Base-by-base conservation (phyloP, 495 filamentous ascomycete species). In the Elaphomyces granulatus region DNA sequence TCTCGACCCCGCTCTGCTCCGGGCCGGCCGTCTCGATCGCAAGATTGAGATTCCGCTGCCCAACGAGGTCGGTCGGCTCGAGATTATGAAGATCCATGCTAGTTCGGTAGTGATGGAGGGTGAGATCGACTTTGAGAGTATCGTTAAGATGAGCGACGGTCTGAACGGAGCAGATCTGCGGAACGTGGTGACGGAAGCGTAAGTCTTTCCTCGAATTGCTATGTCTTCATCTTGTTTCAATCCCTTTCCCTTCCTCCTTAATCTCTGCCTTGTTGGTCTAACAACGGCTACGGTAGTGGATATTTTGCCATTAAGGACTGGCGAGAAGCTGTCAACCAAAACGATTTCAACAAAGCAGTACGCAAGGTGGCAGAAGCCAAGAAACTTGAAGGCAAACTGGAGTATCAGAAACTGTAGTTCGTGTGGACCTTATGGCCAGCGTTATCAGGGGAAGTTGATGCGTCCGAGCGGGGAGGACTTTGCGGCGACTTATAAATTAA, bases 71-170 rank as follows among this genome's bases (percentile, higher is more conserved):
- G 92, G 92, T 36, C 76, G 92, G 37, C 66, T 99, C 47, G 92
- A 99, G 66, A 95, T 99, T 63, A 67, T 99, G 58, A 99, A 99
- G 76, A 99, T 99, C 45, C 92, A 99, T 55, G 75, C 92, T 9
- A 77, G 75, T 32, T 76, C 80, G 37, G 92, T 96, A 12, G 71
- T 80, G 32, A 73, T 82, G 36, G 90, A 96, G 37, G 90, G 90
- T 6, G 92, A 99, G 46, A 88, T 99, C 56, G 92, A 99, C 62
- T 96, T 92, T 55, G 92, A 99, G 72, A 94, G 86, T 52, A 83
- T 99, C 20, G 92, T 99, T 54, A 99, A 99, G 74, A 99, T 99
- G 92, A 92, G 83, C 50, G 92, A 99, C 52, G 85, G 87, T 30
- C 71, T 96, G 30, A 99, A 99, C 63, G 92, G 92, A 50, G 92